phyloP scores from a whole-genome alignment of 352 stramenopile species.

The Phytophthora kernoviae region DNA sequence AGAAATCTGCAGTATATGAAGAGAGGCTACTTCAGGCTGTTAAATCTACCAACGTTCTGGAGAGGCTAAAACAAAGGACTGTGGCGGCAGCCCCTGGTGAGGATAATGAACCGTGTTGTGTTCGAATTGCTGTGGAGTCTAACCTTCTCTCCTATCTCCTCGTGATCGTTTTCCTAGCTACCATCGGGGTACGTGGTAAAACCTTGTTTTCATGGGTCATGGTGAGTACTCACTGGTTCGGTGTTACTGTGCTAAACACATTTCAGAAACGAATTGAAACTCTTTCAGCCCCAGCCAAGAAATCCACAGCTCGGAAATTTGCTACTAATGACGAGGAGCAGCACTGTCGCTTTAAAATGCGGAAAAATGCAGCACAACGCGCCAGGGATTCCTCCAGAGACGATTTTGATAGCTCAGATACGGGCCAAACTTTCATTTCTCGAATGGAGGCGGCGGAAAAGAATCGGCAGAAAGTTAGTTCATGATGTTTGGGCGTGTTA shows the following conservation, averaged over 20 bases:
- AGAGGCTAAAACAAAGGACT: slow-evolving; percentile 57
- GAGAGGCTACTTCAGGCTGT: slow-evolving; percentile 55
- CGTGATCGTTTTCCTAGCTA: slow-evolving; percentile 14
- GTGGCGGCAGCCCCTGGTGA: slow-evolving; percentile 51
- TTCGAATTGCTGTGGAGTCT: neutral
- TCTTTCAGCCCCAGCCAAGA: slow-evolving; percentile 57
- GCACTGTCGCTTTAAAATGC: slow-evolving; percentile 71
- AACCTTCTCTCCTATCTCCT: slow-evolving; percentile 5
- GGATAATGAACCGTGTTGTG: slow-evolving; percentile 2
- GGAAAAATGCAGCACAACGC: slow-evolving; percentile 26
- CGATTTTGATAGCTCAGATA: slow-evolving; percentile 39
- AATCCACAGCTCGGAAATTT: slow-evolving; percentile 50
- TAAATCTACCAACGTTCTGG: slow-evolving; percentile 46
- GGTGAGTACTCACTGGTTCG: slow-evolving; percentile 2
- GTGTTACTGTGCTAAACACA: neutral
- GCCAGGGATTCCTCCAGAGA: slow-evolving; percentile 17
- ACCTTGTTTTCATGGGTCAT: neutral
- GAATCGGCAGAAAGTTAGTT: slow-evolving; percentile 73
- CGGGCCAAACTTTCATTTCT: slow-evolving; percentile 56
- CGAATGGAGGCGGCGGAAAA: slow-evolving; percentile 81
- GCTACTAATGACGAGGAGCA: slow-evolving; percentile 73
- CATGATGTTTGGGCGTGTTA: neutral
- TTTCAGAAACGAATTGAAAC: slow-evolving; percentile 68
- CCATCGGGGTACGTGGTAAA: slow-evolving; percentile 28
- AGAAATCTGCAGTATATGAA: slow-evolving; percentile 64